Percentiles rank a stretch among this genome's conserved stretches.
These are phyloP conservation scores for Pseudogymnoascus sp. DNA, from an alignment of 2,329 filamentous ascomycete species.

Conservation along the genomic window DNA sequence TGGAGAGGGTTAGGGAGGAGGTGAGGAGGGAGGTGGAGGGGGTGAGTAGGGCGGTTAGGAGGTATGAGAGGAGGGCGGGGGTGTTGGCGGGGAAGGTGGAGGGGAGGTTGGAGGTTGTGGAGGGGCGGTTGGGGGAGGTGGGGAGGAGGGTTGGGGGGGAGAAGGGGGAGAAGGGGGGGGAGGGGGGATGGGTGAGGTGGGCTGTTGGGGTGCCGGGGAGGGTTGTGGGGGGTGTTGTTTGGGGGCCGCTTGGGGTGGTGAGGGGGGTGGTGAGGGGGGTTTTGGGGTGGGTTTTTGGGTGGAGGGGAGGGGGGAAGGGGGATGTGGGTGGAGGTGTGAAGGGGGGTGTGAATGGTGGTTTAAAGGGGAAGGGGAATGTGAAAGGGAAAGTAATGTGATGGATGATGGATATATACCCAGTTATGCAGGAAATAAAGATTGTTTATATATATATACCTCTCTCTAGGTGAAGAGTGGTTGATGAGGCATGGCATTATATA, in stretches of 20 bases:
- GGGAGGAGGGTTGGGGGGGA: conserved; percentile 55
- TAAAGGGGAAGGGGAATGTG: no score
- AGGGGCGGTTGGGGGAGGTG: conserved; percentile 73
- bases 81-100: background rate
- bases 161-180: no score
- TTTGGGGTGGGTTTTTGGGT: background rate
- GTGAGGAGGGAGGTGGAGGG: no score
- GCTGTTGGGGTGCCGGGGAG: background rate
- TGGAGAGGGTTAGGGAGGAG: no score
- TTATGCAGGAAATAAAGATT: background rate
- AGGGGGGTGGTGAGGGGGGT: background rate
- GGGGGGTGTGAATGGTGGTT: no score
- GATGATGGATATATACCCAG: background rate
- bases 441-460: no score
- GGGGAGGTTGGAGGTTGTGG: conserved; percentile 28
- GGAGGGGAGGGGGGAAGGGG: no score
- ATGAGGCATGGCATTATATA: no score
- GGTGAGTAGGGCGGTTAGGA: no score
- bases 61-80: no score
- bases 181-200: background rate
- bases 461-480: no score
- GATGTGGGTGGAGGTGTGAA: no score
- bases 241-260: background rate
- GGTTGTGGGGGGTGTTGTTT: background rate
- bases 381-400: background rate